phyloP scores from a whole-genome alignment of 1,284 basidiomycete species.

The Fomitopsis schrenkii region DNA sequence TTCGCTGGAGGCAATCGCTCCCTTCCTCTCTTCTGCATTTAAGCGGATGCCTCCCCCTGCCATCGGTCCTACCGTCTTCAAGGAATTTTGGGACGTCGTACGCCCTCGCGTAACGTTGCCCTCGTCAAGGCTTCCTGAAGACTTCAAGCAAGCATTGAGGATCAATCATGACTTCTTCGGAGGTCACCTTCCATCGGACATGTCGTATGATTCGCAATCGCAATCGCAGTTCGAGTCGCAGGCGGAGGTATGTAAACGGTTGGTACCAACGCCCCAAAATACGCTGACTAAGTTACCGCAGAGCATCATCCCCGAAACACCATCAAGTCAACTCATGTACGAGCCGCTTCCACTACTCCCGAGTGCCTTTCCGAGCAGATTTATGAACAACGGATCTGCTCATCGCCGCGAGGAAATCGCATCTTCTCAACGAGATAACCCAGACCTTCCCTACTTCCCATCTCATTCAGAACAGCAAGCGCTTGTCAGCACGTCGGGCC shows the following conservation, averaged over 20 bases:
- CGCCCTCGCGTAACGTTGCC: constrained; percentile 7
- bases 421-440: neutral
- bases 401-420: neutral
- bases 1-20: constrained; percentile 34
- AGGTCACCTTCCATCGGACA: constrained; percentile 5
- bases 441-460: too few species aligned
- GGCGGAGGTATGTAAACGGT: neutral
- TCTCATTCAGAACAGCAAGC: too few species aligned
- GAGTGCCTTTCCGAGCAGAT: neutral
- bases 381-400: neutral
- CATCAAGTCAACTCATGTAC: neutral
- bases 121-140: constrained; percentile 11
- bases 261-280: neutral
- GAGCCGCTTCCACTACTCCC: neutral
- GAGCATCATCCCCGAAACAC: constrained; percentile 3
- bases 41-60: constrained; percentile 40
- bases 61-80: constrained; percentile 45
- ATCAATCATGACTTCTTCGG: constrained; percentile 15
- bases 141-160: constrained; percentile 15
- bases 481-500: too few species aligned
- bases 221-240: constrained; percentile 7
- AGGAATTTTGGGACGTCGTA: constrained; percentile 15
- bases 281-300: neutral
- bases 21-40: constrained; percentile 46
- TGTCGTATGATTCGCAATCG: constrained; percentile 13